Base-by-base conservation (phyloP, 805 yeast species). In the Saccharomyces paradoxus region DNA sequence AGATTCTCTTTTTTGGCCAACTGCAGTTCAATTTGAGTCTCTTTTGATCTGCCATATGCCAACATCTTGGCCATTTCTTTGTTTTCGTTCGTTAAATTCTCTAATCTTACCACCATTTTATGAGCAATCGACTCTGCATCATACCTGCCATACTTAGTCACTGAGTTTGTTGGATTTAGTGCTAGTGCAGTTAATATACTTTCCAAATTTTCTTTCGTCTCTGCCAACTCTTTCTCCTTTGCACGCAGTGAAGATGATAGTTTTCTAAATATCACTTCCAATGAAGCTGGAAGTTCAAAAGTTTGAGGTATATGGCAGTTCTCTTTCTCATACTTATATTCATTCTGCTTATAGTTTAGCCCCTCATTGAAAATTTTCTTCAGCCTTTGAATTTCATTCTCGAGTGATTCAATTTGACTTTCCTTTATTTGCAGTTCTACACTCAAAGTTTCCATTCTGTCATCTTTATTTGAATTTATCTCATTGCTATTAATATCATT, bases 41-140 rank as follows among this genome's bases (percentile, higher is more conserved):
- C 89, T 63, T 84, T 85, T 47, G 87, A 77, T 65, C 83, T 83
- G n/a, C 96, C 89, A 68, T 77, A 84, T 58, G 90, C 82, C 10
- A 87, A 68, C 83, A 87, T 81, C 61, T 81, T 81, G 57, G 84
- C 77, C 71, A 89, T 75, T 58, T 78, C 82, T 55, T 82, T 83
- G 65, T 89, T 89, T 64, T 89, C 96, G 49, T 77, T 78, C 21
- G 81, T 81, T 56, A 89, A 70, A 55, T 77, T 72, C 53, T 80
- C 80, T 58, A 89, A 62, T 61, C 87, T 81, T 46, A 77, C 76
- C 44, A 88, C 74, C 55, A 87, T 80, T 61, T 84, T 83, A 64
- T 88, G 94, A 13, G 91, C 82, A 49, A 87, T 71, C 53, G 87
- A 90, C 62, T 86, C 83, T 51, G 81, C 85, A 62, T 88, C 95